Evolutionary conservation across 1,139 yeast species (phyloP), one percentile per base, ranked within the genome.

Genomic region (Ogataea hybrid): DNA sequence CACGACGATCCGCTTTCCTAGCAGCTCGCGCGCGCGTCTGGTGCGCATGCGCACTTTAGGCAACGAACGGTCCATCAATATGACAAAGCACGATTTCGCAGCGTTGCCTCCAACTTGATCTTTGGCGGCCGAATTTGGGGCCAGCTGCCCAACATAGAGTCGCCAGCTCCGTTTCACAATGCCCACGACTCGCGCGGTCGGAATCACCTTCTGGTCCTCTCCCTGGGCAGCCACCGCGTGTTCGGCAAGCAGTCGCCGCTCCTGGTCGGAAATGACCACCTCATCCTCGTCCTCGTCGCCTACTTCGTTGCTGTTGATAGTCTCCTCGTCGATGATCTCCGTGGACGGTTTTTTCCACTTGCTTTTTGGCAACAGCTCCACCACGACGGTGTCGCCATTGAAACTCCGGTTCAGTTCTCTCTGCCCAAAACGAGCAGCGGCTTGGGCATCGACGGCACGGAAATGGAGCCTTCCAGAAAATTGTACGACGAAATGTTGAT

Each of bases 131-230:
- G 95, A 83, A 27, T 83, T 76, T 33, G 94, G 85, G 5, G 94
- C 85, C 49, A 94, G 76, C 62, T 90, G 97, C 14, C 98, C 98
- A 37, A 92, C 98, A 58, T 90, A 94, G 54, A 84, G 82, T 63
- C 98, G 77, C 98, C 98, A 94, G 46, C 94, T 87, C 63, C 99
- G 79, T 65, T 89, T 84, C 38, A 82, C 71, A 25, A 94, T 75
- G 28, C 96, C 95, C 18, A 94, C 97, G 39, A 94, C 84, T 53
- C 79, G 79, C 3, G 96, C 98, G 0, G 98, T 90, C 21, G 97
- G 97, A 56, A 84, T 90, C 32, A 84, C 66, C 28, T 71, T 69
- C 3, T 68, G 67, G 14, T 63, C 69, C 3, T 65, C 67, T 29
- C 75, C 78, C 56, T 81, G 88, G 3, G 78, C 77, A 33, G 62